phyloP scores from a whole-genome alignment of 139 green algal genomes.

The Volvox africanus region DNA sequence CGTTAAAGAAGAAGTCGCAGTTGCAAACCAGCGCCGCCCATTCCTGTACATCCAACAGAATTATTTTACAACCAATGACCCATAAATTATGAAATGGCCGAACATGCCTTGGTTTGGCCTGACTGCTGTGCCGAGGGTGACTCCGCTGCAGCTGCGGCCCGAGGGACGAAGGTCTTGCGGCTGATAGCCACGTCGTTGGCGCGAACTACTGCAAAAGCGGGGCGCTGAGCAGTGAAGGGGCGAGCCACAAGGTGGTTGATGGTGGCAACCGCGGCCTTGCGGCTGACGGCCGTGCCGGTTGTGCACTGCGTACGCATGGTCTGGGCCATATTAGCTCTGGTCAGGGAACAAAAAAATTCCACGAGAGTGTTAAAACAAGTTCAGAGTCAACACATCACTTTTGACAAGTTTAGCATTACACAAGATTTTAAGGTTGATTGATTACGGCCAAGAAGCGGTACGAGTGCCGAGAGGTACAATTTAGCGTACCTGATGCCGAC shows the following conservation, averaged over 20 bases:
- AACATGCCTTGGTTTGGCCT: slow-evolving; percentile 41
- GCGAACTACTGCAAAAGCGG: not conserved
- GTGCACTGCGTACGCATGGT: slow-evolving; percentile 21
- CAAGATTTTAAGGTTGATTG: slow-evolving; percentile 21
- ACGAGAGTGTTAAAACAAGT: not conserved
- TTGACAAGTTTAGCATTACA: no score
- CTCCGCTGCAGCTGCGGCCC: not conserved
- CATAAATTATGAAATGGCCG: not conserved
- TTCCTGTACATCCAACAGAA: slow-evolving; percentile 52
- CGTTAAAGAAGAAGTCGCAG: slow-evolving; percentile 90
- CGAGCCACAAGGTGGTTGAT: not conserved
- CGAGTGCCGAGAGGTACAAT: slow-evolving; percentile 10
- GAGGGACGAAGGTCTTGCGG: not conserved
- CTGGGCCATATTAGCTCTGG: slow-evolving; percentile 19
- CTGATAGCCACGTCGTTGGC: not conserved
- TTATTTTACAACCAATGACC: not conserved
- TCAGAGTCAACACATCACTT: no score
- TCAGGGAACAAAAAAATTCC: not conserved
- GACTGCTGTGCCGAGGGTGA: slow-evolving; percentile 25
- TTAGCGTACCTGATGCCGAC: not conserved
- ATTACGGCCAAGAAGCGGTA: slow-evolving; percentile 4
- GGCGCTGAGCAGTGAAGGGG: slow-evolving; percentile 18
- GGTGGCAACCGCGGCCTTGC: slow-evolving; percentile 10
- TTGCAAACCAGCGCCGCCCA: slow-evolving; percentile 86
- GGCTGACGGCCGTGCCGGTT: not conserved